Evolutionary conservation across 202 grass and related monocot genomes (phyloP).

Genomic region (Bolboschoenoplectus hybrid): DNA sequence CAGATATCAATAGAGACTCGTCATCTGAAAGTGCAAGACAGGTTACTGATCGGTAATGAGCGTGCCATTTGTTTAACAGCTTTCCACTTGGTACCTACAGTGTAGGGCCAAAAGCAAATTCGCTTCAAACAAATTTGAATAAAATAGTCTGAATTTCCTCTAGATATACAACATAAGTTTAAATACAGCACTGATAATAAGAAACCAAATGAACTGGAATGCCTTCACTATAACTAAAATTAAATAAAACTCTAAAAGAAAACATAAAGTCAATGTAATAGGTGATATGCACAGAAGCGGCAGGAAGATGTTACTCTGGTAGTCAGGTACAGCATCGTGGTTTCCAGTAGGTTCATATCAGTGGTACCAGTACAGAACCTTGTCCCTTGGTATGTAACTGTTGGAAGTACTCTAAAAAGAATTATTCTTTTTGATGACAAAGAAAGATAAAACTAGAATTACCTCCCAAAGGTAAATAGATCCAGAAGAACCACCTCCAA

Average conservation of each 20-base stretch:
- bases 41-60: conserved; percentile 77
- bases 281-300: background rate
- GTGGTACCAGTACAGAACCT: background rate
- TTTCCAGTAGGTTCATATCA: background rate
- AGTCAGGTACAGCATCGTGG: background rate
- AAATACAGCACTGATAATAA: background rate
- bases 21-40: conserved; percentile 74
- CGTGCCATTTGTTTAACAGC: conserved; percentile 80
- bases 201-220: background rate
- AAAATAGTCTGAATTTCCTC: background rate
- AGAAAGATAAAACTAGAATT: conserved; percentile 28
- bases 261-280: background rate
- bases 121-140: background rate
- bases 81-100: conserved; percentile 75
- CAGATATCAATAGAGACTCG: conserved; percentile 66
- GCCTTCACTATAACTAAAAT: background rate
- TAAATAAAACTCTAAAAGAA: background rate
- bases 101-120: background rate
- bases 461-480: conserved; percentile 78
- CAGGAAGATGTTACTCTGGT: conserved; percentile 2
- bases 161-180: background rate
- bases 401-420: background rate
- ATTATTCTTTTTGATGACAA: background rate
- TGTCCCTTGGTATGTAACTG: background rate
- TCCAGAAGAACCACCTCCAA: conserved; percentile 59